Percentiles rank a stretch among this genome's conserved stretches.
Conservation (phyloP, 1,284 basidiomycete species). For the Irpex lacteus region DNA sequence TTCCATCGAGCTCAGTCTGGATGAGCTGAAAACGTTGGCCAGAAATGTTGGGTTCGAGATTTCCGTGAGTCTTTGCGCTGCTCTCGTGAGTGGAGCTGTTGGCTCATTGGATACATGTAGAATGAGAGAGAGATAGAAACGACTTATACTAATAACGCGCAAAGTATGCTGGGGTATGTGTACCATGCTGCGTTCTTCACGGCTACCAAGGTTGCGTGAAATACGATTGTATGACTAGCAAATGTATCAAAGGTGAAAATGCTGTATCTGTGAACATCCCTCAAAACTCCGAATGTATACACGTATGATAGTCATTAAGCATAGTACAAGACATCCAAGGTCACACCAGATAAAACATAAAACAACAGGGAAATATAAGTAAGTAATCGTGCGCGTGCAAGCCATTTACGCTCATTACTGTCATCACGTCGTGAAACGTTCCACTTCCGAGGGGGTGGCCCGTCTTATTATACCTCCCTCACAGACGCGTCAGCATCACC, state of each 20-base stretch:
- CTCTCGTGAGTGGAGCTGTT: not conserved
- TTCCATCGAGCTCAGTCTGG: conserved; percentile 86
- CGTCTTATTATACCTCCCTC: not conserved
- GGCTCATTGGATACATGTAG: conserved; percentile 35
- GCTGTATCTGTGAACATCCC: no score
- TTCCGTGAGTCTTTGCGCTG: conserved; percentile 11
- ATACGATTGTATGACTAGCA: not conserved
- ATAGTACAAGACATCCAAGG: not conserved
- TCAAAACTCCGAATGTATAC: not conserved
- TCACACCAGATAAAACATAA: not conserved
- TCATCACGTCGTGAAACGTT: not conserved
- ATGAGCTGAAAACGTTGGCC: conserved; percentile 82
- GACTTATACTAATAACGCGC: conserved; percentile 84
- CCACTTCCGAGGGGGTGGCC: not conserved
- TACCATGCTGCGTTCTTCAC: conserved; percentile 87
- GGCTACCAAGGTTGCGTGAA: conserved; percentile 56
- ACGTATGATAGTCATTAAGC: not conserved
- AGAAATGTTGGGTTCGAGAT: conserved; percentile 82
- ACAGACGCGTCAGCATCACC: not conserved
- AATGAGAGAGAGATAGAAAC: conserved; percentile 79
- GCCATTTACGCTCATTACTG: not conserved
- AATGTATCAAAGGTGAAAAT: no score
- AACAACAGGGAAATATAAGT: no score
- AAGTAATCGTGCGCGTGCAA: no score
- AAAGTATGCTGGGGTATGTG: conserved; percentile 85